Evolutionary conservation across 2,329 filamentous ascomycete species (phyloP).

Genomic region (Cordyceps farinosa): DNA sequence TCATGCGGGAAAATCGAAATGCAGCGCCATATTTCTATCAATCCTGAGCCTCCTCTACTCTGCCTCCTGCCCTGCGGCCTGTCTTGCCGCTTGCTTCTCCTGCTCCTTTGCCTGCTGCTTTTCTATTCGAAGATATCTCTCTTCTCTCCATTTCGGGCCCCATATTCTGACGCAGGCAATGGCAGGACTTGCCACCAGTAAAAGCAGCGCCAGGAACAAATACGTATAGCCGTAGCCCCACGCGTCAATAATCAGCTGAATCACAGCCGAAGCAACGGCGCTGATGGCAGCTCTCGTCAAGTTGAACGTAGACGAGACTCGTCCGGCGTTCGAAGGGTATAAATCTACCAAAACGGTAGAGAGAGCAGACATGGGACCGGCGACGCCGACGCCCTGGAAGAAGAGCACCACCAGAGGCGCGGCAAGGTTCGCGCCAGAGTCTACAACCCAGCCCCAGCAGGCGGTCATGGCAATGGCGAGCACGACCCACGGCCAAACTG

Average conservation of each 20-base stretch:
- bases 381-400: slow-evolving; percentile 34
- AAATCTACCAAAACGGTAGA: slow-evolving; percentile 42
- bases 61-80: not conserved
- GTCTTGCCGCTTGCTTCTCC: not conserved
- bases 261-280: slow-evolving; percentile 37
- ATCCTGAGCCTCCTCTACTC: too few relatives aligned
- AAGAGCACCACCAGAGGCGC: slow-evolving; percentile 40
- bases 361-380: slow-evolving; percentile 39
- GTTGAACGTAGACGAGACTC: slow-evolving; percentile 41
- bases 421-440: slow-evolving; percentile 35
- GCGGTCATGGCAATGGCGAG: slow-evolving; percentile 41
- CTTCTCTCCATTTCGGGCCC: slow-evolving; percentile 33
- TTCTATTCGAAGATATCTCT: slow-evolving; percentile 26
- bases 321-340: slow-evolving; percentile 38
- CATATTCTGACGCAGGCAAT: slow-evolving; percentile 29
- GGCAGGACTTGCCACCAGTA: slow-evolving; percentile 27
- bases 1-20: too few relatives aligned
- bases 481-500: slow-evolving; percentile 39
- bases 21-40: not conserved
- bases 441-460: slow-evolving; percentile 43
- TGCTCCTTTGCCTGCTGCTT: not conserved
- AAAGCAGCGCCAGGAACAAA: slow-evolving; percentile 32
- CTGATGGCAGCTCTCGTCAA: slow-evolving; percentile 38
- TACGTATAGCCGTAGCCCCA: slow-evolving; percentile 40
- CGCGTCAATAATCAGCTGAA: slow-evolving; percentile 39